These are phyloP conservation scores for Mycena rosella DNA, from an alignment of 768 basidiomycete genomes.

Conservation along the genomic window DNA sequence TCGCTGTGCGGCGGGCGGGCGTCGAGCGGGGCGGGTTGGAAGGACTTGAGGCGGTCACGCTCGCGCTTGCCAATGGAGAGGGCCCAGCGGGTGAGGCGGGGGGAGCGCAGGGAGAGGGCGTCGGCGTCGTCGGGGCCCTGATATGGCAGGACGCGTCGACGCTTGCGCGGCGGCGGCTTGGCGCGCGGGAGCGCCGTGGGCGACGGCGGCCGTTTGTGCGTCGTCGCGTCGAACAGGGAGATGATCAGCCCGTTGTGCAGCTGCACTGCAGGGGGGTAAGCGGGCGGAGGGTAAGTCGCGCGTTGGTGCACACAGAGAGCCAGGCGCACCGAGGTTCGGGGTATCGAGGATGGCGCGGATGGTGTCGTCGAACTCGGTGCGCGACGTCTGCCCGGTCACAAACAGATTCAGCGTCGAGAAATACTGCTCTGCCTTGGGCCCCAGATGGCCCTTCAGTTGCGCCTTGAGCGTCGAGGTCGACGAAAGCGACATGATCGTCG, in stretches of 20 bases:
- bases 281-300: constrained; percentile 16
- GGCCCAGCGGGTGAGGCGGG: constrained; percentile 80
- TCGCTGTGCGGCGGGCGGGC: constrained; percentile 66
- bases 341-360: constrained; percentile 73
- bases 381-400: constrained; percentile 75
- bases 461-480: constrained; percentile 81
- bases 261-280: constrained; percentile 63
- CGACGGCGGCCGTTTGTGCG: constrained; percentile 75
- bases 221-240: constrained; percentile 84
- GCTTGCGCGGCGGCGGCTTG: constrained; percentile 73
- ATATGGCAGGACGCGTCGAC: constrained; percentile 80
- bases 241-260: constrained; percentile 89
- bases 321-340: constrained; percentile 58
- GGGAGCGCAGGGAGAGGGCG: constrained; percentile 68
- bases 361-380: constrained; percentile 81
- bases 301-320: not conserved
- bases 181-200: constrained; percentile 73
- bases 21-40: constrained; percentile 58
- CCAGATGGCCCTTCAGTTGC: constrained; percentile 73
- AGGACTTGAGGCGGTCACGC: constrained; percentile 73
- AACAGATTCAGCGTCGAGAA: constrained; percentile 76
- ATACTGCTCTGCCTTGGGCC: constrained; percentile 69
- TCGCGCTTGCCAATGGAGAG: constrained; percentile 80
- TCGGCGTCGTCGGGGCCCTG: constrained; percentile 73
- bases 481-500: constrained; percentile 72